phyloP scores from a whole-genome alignment of 2,329 filamentous ascomycete species.

The Penicillium sp. region DNA sequence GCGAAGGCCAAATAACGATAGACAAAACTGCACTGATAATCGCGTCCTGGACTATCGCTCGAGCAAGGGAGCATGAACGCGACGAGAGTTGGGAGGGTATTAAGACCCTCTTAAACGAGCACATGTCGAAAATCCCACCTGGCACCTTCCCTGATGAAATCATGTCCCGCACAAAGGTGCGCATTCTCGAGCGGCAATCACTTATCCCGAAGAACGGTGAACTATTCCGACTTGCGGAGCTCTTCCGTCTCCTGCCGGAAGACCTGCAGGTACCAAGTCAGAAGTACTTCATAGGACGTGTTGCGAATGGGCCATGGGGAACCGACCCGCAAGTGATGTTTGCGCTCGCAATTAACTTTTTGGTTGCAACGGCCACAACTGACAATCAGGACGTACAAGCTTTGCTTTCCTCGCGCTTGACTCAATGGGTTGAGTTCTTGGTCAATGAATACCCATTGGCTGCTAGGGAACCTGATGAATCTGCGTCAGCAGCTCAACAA shows the following conservation, averaged over 20 bases:
- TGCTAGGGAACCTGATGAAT: slow-evolving; percentile 14
- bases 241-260: slow-evolving; percentile 30
- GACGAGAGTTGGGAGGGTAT: slow-evolving; percentile 26
- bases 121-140: slow-evolving; percentile 32
- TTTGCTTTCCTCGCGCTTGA: slow-evolving; percentile 34
- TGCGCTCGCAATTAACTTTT: slow-evolving; percentile 34
- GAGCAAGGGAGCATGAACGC: slow-evolving; percentile 31
- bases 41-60: slow-evolving; percentile 39
- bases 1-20: slow-evolving; percentile 42
- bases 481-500: slow-evolving; percentile 22
- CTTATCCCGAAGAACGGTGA: slow-evolving; percentile 37
- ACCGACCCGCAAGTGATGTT: slow-evolving; percentile 23
- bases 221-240: slow-evolving; percentile 33
- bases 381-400: slow-evolving; percentile 6
- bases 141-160: slow-evolving; percentile 31
- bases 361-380: slow-evolving; percentile 27
- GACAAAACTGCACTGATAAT: slow-evolving; percentile 42
- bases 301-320: slow-evolving; percentile 16
- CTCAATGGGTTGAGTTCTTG: slow-evolving; percentile 37
- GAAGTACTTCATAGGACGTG: slow-evolving; percentile 19
- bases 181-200: slow-evolving; percentile 35
- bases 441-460: slow-evolving; percentile 31
- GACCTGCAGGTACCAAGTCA: slow-evolving; percentile 26
- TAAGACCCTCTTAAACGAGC: slow-evolving; percentile 28
- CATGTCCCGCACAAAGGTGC: slow-evolving; percentile 28